phyloP scores from a whole-genome alignment of 805 yeast species.

The Candida alai region DNA sequence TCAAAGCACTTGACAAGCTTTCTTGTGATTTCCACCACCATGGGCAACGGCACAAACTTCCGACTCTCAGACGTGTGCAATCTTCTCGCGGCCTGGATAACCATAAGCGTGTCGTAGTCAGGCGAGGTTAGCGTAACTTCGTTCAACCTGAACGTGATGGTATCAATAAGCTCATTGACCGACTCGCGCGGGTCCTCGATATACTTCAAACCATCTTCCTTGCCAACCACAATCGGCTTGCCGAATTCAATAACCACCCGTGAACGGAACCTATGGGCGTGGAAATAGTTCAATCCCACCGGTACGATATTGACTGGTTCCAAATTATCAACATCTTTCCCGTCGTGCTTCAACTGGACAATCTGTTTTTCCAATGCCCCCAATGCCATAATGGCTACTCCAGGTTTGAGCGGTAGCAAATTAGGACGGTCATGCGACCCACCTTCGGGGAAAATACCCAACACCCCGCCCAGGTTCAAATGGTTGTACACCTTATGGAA shows the following conservation, averaged over 20 bases:
- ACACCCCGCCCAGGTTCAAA: conserved; percentile 27
- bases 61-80: conserved; percentile 33
- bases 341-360: conserved; percentile 11
- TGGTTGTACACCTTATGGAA: conserved; percentile 37
- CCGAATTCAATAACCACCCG: conserved; percentile 43
- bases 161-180: conserved; percentile 25
- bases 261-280: conserved; percentile 38
- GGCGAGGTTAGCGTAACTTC: conserved; percentile 40
- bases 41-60: conserved; percentile 34
- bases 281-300: conserved; percentile 41
- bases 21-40: conserved; percentile 41
- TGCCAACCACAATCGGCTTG: conserved; percentile 33
- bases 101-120: conserved; percentile 41
- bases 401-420: conserved; percentile 41
- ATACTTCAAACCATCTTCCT: conserved; percentile 25
- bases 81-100: conserved; percentile 41
- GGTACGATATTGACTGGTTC: conserved; percentile 34
- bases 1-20: conserved; percentile 35
- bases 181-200: conserved; percentile 21
- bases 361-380: conserved; percentile 34
- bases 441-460: conserved; percentile 44
- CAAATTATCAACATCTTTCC: conserved; percentile 9
- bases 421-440: conserved; percentile 43
- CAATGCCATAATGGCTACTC: conserved; percentile 43
- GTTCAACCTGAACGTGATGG: conserved; percentile 30